Evolutionary conservation across 2,329 filamentous ascomycete species (phyloP), one percentile per base, ranked within the genome.

Genomic region (Byssoonygena ceratinophila): DNA sequence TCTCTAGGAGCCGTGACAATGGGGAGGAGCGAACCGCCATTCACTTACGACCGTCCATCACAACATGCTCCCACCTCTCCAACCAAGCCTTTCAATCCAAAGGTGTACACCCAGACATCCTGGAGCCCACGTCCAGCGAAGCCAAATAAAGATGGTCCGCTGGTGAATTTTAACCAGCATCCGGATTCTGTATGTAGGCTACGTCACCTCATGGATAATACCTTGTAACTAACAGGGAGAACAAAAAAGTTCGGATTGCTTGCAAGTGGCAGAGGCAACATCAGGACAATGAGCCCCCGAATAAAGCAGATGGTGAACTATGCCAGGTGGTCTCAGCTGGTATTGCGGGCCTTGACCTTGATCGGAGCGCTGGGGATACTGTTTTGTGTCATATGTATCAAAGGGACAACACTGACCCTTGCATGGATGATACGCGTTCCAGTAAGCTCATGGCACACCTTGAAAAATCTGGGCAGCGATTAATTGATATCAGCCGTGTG

Each of bases 161-260:
- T 94, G 58, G 71, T 96, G 57, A 79, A 84, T 55, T 85, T 95
- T 74, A 92, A 94, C 67, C 78, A 80, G 54, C 90, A 95, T 68
- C 89, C 90, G 1, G 89, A 96, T 63, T 70, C 70, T 16, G 84
- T 88, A 76, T 64, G 81, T 72, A 16, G 9, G 25, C 20, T 4
- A 18, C 25, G 5, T 6, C 32, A n/a, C 39, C 16, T 11, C 31
- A 12, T 29, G 18, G 39, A 25, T 12, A 1, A 9, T 36, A 9
- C 20, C 16, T 27, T 11, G n/a, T n/a, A 27, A 39, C 51, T 55
- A 32, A 55, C 34, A 11, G 6, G 11, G 7, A 7, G 8, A 22
- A 1, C 18, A 53, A 31, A 53, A 31, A 54, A 73, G 71, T 73
- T 70, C 55, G 63, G 59, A 48, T 76, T 85, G 49, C 74, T 84